Evolutionary conservation across 2,329 filamentous ascomycete species (phyloP).

Genomic region (Hypoxylon sp.): DNA sequence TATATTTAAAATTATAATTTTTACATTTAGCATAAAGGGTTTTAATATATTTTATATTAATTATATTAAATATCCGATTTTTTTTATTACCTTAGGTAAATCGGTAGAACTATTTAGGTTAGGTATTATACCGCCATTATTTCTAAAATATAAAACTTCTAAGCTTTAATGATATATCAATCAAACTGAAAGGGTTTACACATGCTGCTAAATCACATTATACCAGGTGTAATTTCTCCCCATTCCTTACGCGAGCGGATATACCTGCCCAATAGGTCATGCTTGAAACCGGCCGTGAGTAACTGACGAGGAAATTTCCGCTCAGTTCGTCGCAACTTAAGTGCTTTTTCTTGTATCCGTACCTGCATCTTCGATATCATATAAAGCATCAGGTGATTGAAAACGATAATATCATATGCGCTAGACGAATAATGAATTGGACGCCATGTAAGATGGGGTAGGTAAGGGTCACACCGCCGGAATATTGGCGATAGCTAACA

Average conservation of each 20-base stretch:
- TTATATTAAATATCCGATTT: not conserved
- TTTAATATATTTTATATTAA: constrained; percentile 15
- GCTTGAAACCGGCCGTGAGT: not conserved
- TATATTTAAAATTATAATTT: constrained; percentile 3
- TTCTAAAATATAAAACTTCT: not conserved
- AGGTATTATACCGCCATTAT: not conserved
- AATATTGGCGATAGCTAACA: constrained; percentile 26
- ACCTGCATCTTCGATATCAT: constrained; percentile 16
- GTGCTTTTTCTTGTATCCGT: constrained; percentile 10
- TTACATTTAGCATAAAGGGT: constrained; percentile 24
- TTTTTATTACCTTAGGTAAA: not conserved
- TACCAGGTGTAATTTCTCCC: not conserved
- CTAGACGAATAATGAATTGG: constrained; percentile 24
- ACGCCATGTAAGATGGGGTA: constrained; percentile 9
- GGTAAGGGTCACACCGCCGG: constrained; percentile 25
- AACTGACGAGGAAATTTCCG: not conserved
- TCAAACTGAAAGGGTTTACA: constrained; percentile 13
- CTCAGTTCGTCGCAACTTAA: constrained; percentile 6
- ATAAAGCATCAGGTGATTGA: constrained; percentile 11
- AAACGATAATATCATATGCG: constrained; percentile 7
- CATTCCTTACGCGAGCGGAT: constrained; percentile 6
- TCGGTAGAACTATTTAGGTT: not conserved
- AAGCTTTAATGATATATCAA: constrained; percentile 4
- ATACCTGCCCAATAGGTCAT: constrained; percentile 24
- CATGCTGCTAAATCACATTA: not conserved